A percentile compares a stretch with the other conserved stretches of the same genome.
Conservation (phyloP, 106 monocot genomes). For the Iris macrosiphon region DNA sequence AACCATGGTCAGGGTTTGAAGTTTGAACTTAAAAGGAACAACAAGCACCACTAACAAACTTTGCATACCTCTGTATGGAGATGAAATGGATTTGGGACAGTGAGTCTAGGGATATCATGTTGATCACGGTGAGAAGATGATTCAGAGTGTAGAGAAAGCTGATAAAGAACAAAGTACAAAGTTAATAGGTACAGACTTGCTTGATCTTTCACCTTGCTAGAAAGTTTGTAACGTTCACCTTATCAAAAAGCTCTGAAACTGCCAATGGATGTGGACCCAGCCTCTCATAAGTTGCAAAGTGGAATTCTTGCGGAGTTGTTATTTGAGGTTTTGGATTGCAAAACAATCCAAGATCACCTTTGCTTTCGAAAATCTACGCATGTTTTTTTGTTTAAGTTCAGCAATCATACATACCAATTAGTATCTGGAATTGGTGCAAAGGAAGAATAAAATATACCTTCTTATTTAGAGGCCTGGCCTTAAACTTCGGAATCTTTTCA, state of each 20-base stretch:
- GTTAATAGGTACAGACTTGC: background rate
- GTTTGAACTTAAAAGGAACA: background rate
- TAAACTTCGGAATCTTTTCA: constrained; percentile 82
- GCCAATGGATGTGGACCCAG: constrained; percentile 50
- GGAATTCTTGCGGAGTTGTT: constrained; percentile 87
- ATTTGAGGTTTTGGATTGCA: constrained; percentile 43
- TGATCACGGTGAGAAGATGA: constrained; percentile 24
- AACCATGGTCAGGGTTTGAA: background rate
- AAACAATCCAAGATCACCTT: constrained; percentile 47
- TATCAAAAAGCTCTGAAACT: constrained; percentile 73
- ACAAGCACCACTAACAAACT: no score
- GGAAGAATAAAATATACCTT: constrained; percentile 35
- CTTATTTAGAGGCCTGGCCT: constrained; percentile 87
- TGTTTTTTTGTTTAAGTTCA: background rate
- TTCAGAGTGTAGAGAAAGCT: constrained; percentile 82
- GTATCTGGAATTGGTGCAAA: background rate
- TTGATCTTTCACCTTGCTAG: no score
- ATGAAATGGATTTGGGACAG: constrained; percentile 87
- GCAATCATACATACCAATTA: background rate
- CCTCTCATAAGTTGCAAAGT: constrained; percentile 85
- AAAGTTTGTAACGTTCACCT: constrained; percentile 37
- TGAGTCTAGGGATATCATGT: constrained; percentile 44
- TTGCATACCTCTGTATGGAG: constrained; percentile 74
- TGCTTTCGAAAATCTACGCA: constrained; percentile 79
- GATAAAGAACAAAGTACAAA: constrained; percentile 10